These are phyloP conservation scores for Tetradesmus lagerheimii DNA, from an alignment of 139 green algal species.

Conservation along the genomic window DNA sequence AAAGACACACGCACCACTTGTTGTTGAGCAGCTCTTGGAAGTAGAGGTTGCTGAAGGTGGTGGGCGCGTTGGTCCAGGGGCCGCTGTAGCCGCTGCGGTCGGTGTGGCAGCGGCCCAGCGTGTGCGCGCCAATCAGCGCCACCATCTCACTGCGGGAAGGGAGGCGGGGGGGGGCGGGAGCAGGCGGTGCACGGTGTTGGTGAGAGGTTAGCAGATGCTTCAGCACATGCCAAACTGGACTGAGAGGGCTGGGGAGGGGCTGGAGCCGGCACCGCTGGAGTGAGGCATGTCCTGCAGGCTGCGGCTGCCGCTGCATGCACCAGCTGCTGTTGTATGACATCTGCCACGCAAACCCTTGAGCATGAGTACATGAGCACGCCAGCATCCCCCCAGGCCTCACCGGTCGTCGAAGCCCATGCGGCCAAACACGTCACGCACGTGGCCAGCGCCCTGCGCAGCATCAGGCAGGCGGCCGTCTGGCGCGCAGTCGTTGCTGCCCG, in stretches of 20 bases:
- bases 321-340: too few relatives aligned
- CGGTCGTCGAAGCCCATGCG: slow-evolving; percentile 87
- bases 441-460: slow-evolving; percentile 68
- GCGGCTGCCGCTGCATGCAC: too few relatives aligned
- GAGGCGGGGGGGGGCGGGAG: not conserved
- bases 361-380: too few relatives aligned
- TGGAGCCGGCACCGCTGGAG: too few relatives aligned
- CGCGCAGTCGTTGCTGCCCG: slow-evolving; percentile 55
- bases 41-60: slow-evolving; percentile 91
- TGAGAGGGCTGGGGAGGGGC: too few relatives aligned
- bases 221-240: too few relatives aligned
- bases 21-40: slow-evolving; percentile 83
- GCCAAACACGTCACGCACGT: slow-evolving; percentile 92
- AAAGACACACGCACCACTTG: slow-evolving; percentile 82
- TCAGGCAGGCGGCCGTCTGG: slow-evolving; percentile 90
- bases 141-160: slow-evolving; percentile 83
- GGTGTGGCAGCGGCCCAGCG: slow-evolving; percentile 89
- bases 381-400: not conserved
- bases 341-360: too few relatives aligned
- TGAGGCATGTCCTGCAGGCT: too few relatives aligned
- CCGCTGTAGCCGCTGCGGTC: slow-evolving; percentile 82
- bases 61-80: slow-evolving; percentile 87
- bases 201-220: too few relatives aligned
- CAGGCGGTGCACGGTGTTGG: not conserved
- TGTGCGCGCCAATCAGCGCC: slow-evolving; percentile 87